Base-by-base conservation (phyloP, 805 yeast genomes). In the Sugiyamaella lignohabitans region DNA sequence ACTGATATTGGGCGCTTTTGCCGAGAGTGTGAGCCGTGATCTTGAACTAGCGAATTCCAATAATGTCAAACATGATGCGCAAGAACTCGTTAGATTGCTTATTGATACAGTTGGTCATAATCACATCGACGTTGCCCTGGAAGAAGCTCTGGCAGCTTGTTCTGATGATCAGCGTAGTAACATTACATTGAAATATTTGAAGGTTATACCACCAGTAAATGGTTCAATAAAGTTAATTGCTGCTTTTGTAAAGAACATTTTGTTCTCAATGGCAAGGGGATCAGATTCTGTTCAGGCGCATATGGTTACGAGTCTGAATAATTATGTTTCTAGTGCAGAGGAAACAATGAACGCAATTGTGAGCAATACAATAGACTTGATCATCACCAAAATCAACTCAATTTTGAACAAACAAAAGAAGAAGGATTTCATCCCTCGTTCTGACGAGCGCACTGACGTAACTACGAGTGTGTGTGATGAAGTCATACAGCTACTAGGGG, bases 1-100 rank as follows among this genome's bases (percentile, higher is more conserved):
- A 53, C 67, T 71, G 2, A 75, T 86, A 47, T 67, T 87, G 36
- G 81, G 80, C 53, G 76, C 84, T 16, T 75, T 82, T 5, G 82
- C 87, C 30, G 97, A 88, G 64, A 74, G 89, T 1, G 70, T 87
- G 3, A 82, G 89, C 2, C 72, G 96, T 59, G 71, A 83, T 2
- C 73, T 86, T 57, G 96, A 87, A 60, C 68, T 87, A 34, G 72
- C 80, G 0, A 86, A 91, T 2, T 46, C 54, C n/a, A 38, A 32
- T 2, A 57, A 75, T 48, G 70, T 84, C 1, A 74, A 82, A 4
- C 80, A 75, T 39, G 76, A 80, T 57, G 75, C 87, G 0, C 65
- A 78, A 38, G 88, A 80, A 51, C 63, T 89, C 11, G 69, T 85
- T 48, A 86, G 85, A 51, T 71, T 84, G 32, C 61, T 87, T 43